A percentile compares a stretch with the other conserved stretches of the same genome.
Evolutionary conservation across 495 filamentous ascomycete species (phyloP).

Genomic region (Mytilinidion resinicola): DNA sequence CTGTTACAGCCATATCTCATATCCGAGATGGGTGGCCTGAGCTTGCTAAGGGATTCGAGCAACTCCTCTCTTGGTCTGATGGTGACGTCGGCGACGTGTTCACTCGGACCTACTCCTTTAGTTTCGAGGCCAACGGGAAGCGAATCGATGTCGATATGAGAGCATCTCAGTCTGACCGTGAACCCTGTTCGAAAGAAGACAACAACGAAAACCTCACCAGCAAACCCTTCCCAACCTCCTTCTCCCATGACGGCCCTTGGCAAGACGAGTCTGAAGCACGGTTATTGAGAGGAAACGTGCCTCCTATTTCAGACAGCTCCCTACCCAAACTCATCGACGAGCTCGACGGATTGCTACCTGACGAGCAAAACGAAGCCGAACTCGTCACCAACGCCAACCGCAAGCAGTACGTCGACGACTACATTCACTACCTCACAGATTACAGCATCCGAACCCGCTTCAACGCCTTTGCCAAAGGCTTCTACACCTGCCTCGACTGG

Average conservation of each 20-base stretch:
- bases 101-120: slow-evolving; percentile 75
- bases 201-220: slow-evolving; percentile 21
- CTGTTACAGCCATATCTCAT: slow-evolving; percentile 60
- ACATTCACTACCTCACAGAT: slow-evolving; percentile 77
- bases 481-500: slow-evolving; percentile 65
- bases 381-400: slow-evolving; percentile 73
- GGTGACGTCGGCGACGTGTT: slow-evolving; percentile 79
- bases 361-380: slow-evolving; percentile 39
- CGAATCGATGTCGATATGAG: slow-evolving; percentile 53
- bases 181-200: slow-evolving; percentile 3
- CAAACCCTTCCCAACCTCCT: not conserved
- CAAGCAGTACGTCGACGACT: slow-evolving; percentile 73
- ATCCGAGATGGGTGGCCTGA: slow-evolving; percentile 86
- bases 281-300: not conserved
- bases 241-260: not conserved
- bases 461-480: slow-evolving; percentile 74
- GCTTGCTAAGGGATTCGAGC: slow-evolving; percentile 63
- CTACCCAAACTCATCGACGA: not conserved
- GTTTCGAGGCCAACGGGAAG: slow-evolving; percentile 60
- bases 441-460: slow-evolving; percentile 71
- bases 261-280: not conserved
- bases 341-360: not conserved
- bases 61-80: slow-evolving; percentile 67
- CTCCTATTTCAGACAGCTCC: not conserved
- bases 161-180: slow-evolving; percentile 10